Percentiles rank a stretch among this genome's conserved stretches.
Conservation (phyloP, 192 early-diverging fungal species). For the Rhizoclosmatium sp. region DNA sequence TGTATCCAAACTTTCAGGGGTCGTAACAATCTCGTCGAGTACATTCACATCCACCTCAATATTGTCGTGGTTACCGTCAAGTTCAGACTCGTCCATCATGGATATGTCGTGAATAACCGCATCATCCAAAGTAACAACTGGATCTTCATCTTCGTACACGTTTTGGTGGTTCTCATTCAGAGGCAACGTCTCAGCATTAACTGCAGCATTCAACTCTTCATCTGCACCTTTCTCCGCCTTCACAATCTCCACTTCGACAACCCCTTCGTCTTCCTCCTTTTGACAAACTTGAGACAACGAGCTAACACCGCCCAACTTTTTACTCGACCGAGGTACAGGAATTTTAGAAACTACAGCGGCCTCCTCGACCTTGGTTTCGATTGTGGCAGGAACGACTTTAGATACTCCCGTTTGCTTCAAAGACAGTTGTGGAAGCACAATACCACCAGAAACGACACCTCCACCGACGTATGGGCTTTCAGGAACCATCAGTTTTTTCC, state of each 20-base stretch:
- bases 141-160: not conserved
- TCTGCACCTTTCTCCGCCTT: not conserved
- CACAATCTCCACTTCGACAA: not conserved
- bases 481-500: too few species aligned
- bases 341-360: not conserved
- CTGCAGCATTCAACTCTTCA: not conserved
- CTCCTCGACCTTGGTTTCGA: not conserved
- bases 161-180: not conserved
- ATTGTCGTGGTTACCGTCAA: not conserved
- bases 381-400: not conserved
- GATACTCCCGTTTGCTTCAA: not conserved
- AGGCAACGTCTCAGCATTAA: not conserved
- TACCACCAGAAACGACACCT: too few species aligned
- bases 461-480: too few species aligned
- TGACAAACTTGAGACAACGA: not conserved
- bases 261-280: not conserved
- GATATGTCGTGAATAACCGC: not conserved
- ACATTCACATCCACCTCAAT: not conserved
- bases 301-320: not conserved
- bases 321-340: not conserved
- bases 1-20: not conserved
- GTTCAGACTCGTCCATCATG: not conserved
- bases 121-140: not conserved
- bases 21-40: not conserved
- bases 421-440: too few species aligned